Evolutionary conservation across 2,329 filamentous ascomycete genomes (phyloP).

Genomic region (Decorospora gaudefroyi): DNA sequence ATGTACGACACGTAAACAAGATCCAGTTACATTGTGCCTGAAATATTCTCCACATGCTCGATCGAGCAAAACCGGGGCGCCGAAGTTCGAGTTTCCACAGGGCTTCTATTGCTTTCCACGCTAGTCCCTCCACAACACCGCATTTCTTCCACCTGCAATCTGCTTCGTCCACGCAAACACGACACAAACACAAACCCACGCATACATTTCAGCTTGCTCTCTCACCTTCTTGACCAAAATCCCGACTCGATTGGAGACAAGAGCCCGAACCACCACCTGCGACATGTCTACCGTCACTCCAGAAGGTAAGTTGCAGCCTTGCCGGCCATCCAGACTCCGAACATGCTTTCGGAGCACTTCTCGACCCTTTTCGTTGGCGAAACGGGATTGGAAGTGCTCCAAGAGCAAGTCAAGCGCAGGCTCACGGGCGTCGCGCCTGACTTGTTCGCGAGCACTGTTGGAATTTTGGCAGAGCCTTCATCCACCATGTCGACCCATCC

Average conservation of each 20-base stretch:
- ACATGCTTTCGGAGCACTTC: not conserved
- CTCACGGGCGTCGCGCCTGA: not conserved
- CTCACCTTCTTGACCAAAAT: constrained; percentile 1
- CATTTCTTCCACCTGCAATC: constrained; percentile 45
- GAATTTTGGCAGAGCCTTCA: constrained; percentile 12
- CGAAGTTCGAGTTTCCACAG: constrained; percentile 37
- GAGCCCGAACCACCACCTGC: constrained; percentile 9
- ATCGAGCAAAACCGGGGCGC: constrained; percentile 25
- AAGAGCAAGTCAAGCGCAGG: not conserved
- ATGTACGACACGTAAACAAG: constrained; percentile 4
- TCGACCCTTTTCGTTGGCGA: not conserved
- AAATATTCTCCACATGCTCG: constrained; percentile 12
- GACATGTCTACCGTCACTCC: constrained; percentile 45
- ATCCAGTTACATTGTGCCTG: constrained; percentile 1
- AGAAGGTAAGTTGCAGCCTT: constrained; percentile 48
- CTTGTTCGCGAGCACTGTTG: not conserved
- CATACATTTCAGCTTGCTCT: constrained; percentile 4
- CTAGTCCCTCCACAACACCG: constrained; percentile 42
- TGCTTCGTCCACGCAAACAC: constrained; percentile 30
- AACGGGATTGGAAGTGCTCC: not conserved
- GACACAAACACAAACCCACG: constrained; percentile 19
- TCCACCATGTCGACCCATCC: constrained; percentile 2
- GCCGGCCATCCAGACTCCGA: constrained; percentile 8
- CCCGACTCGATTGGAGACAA: constrained; percentile 4
- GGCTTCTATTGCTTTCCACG: constrained; percentile 49